Conservation (phyloP, 169 alveolate species). For the Plasmodium knowlesi region DNA sequence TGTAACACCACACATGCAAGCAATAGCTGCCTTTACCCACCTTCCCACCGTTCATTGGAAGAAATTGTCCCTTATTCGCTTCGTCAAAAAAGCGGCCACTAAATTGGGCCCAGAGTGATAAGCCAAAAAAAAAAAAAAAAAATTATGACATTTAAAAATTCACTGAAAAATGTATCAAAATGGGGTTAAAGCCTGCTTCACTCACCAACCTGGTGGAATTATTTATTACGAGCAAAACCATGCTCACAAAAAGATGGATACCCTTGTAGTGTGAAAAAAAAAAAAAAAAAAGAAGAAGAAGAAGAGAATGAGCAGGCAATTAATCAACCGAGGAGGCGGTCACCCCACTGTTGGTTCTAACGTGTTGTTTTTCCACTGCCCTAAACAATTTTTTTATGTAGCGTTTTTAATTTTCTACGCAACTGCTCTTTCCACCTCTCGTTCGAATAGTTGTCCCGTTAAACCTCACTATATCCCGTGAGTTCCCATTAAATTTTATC, state of each 20-base stretch:
- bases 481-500: neutral
- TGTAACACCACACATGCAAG: neutral
- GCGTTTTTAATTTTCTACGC: neutral
- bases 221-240: neutral
- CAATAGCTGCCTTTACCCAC: neutral
- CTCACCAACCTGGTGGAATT: neutral
- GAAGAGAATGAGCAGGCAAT: neutral
- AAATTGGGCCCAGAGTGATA: neutral
- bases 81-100: neutral
- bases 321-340: neutral
- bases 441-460: neutral
- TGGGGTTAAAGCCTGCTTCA: neutral
- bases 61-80: neutral
- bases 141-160: neutral
- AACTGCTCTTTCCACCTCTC: neutral
- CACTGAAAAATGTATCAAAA: neutral
- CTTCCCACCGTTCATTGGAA: neutral
- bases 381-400: constrained; percentile 1
- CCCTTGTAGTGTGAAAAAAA: neutral
- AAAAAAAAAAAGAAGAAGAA: neutral
- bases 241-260: neutral
- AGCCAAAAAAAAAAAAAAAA: neutral
- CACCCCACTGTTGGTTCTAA: neutral
- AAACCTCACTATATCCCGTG: neutral
- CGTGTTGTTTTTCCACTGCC: neutral